Base-by-base conservation (phyloP, 805 yeast species). In the Nakazawaea molendinolei region DNA sequence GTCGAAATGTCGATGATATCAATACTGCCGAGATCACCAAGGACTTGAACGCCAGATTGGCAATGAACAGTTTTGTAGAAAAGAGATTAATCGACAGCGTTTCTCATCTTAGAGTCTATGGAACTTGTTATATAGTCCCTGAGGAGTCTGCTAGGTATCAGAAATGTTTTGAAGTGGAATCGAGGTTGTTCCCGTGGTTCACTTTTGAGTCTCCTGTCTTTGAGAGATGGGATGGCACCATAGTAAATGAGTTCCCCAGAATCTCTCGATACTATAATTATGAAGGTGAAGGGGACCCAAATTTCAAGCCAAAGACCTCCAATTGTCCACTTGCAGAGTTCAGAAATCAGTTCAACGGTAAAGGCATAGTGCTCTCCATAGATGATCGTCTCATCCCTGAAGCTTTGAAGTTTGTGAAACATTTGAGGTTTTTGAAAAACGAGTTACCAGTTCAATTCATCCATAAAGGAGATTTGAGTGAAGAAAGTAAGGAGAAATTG, bases 341-440 rank as follows among this genome's bases (percentile, higher is more conserved):
- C 23, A 55, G 55, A 27, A 31, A 42, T 5, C 44, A 52, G 21
- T 42, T 58, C 20, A 53, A 53, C 10, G 77, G 77, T 3, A 56
- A 54, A 41, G 85, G 85, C 3, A 69, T 76, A 14, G 81, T 74
- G 1, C 50, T 77, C 4, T 67, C 79, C 3, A 69, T 71, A 1
- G 51, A 69, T 17, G 68, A 75, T 37, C 52, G 53, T 13, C 65
- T 71, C 37, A 56, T 61, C n/a, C 57, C 62, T 18, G 80, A 75
- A 39, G 44, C 71, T 21, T 53, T 63, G 7, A 70, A 68, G 34
- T 52, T 76, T 19, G 56, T 76, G 2, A 47, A 74, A 8, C 55
- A 74, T 1, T 52, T 77, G 23, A 55, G 83, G 20, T 65, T 71
- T 3, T 59, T 74, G 33, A 58, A 67, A 44, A 75, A 72, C 47